These are phyloP conservation scores for Micractinium conductrix DNA, from an alignment of 139 green algal species.

Conservation along the genomic window DNA sequence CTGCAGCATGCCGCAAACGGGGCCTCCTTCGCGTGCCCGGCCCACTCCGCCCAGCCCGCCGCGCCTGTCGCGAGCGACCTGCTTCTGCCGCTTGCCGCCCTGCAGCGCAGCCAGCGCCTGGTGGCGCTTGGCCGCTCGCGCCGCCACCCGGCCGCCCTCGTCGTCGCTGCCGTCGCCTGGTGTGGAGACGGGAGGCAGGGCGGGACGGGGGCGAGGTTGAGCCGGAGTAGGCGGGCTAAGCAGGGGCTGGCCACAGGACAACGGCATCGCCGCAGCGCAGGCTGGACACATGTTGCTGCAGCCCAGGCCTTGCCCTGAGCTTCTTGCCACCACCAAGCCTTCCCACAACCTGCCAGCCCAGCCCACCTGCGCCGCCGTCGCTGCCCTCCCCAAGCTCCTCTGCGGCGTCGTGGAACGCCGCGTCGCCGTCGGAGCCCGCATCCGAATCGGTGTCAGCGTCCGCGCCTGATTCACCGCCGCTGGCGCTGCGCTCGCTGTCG, in stretches of 20 bases:
- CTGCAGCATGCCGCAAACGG: no score
- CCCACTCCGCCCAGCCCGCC: neutral
- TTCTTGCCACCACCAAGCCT: neutral
- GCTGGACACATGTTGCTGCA: no score
- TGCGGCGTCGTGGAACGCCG: neutral
- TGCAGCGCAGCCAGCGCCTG: neutral
- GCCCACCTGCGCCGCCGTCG: neutral
- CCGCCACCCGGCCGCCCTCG: neutral
- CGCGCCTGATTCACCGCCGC: neutral
- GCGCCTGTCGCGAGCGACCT: neutral
- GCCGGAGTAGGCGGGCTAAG: no score
- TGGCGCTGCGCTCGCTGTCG: neutral
- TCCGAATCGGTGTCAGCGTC: neutral
- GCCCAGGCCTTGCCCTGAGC: no score
- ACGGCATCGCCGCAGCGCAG: no score
- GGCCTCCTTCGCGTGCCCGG: neutral
- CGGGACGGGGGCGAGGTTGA: neutral
- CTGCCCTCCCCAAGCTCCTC: neutral
- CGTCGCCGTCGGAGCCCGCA: neutral
- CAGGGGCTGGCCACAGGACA: no score
- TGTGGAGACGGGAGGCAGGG: neutral
- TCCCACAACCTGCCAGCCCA: neutral
- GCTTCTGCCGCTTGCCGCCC: neutral
- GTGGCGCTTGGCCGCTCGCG: neutral
- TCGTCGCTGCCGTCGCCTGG: neutral